Base-by-base conservation (phyloP, 23 red algal genomes). In the Gracilariopsis chorda region DNA sequence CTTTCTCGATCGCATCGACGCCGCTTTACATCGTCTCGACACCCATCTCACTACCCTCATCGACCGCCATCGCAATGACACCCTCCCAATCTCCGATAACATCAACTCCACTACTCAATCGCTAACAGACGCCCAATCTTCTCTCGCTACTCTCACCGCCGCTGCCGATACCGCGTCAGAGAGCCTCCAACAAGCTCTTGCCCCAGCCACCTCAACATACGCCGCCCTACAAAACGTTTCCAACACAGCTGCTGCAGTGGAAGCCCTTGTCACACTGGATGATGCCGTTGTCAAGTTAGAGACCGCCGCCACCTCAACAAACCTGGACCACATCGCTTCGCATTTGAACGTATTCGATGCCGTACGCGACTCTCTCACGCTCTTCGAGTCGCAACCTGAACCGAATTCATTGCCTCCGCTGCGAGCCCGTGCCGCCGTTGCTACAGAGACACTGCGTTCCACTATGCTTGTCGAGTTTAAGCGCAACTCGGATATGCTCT, bases 391-490 rank as follows among this genome's bases (percentile, higher is more conserved):
- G 8, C 48, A 63, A 34, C 42, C 9, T 20, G 81, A 24, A 10
- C 48, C 43, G 41, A 51, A 63, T 39, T 32, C 47, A 25, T 45
- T 91, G 2, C 58, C 75, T 20, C 70, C 67, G 24, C 30, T 91
- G 24, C 74, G 88, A 2, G 88, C 88, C 28, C 53, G 88, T 40
- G 88, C 88, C 11, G 77, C 75, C 24, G 88, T 91, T 42, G 88
- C 88, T n/a, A 67, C 37, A 16, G 88, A 91, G 75, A 56, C 75
- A 12, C 51, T 91, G 13, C 74, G 88, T 28, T 34, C 51, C 2
- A 70, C 55, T 64, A 59, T 91, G 13, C 63, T 91, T n/a, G 33
- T 58, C 21, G 88, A 80, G 23, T 91, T 91, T 46, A 62, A 70
- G 25, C 24, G 57, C 16, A 44, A 70, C 30, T 91, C 88, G 4